A percentile compares a stretch with the other conserved stretches of the same genome.
These are phyloP conservation scores for Sphagnum fallax DNA, from an alignment of 228 moss, liverwort and hornwort species.

Conservation along the genomic window DNA sequence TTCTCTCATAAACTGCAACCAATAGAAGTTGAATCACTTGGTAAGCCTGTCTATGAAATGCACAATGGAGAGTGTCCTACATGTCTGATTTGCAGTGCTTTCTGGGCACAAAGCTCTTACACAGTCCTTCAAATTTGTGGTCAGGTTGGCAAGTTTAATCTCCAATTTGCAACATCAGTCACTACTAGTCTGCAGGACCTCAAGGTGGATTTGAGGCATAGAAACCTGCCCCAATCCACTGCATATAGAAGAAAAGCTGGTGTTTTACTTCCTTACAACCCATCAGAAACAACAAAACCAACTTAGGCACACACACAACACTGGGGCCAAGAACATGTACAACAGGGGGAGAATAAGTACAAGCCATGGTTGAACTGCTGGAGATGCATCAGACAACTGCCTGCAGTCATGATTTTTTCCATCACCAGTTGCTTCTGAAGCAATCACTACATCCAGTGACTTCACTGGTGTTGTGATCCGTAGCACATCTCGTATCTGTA, in stretches of 20 bases:
- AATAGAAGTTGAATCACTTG: background rate
- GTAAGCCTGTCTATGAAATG: background rate
- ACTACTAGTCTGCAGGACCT: background rate
- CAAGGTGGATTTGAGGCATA: background rate
- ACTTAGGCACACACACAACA: background rate
- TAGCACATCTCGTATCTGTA: constrained; percentile 17
- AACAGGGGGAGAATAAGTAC: background rate
- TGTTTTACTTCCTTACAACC: background rate
- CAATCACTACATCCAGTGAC: constrained; percentile 42
- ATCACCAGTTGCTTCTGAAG: constrained; percentile 19
- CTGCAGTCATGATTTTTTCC: constrained; percentile 20
- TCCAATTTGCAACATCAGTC: background rate
- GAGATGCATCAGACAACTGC: constrained; percentile 29
- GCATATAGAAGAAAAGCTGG: background rate
- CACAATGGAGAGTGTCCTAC: no score
- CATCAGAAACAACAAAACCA: background rate
- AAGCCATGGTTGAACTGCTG: constrained; percentile 37
- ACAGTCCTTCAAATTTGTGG: no score
- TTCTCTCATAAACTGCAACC: constrained; percentile 44
- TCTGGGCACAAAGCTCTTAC: no score
- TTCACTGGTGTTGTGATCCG: constrained; percentile 29
- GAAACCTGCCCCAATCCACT: background rate
- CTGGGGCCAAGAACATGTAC: background rate
- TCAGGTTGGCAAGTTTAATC: no score
- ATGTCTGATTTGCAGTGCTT: no score